Percentiles rank a stretch among this genome's conserved stretches.
phyloP scores from a whole-genome alignment of 2,329 filamentous ascomycete genomes.

The Penicillium sp. region DNA sequence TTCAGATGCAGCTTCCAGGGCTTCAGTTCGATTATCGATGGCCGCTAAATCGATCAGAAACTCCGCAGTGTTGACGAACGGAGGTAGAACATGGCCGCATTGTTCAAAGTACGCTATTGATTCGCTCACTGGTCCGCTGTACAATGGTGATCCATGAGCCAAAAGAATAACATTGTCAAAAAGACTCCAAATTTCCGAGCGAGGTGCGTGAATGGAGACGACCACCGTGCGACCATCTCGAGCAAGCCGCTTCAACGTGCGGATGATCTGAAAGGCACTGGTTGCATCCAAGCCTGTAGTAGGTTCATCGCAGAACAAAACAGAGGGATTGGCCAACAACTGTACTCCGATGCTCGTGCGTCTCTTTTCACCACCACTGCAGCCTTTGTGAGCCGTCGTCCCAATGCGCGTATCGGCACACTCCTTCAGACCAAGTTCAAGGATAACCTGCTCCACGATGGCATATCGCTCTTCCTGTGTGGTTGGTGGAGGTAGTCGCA shows the following conservation, averaged over 20 bases:
- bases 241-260: slow-evolving; percentile 64
- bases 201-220: slow-evolving; percentile 70
- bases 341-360: slow-evolving; percentile 73
- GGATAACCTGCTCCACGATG: slow-evolving; percentile 70
- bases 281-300: slow-evolving; percentile 70
- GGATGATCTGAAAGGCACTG: slow-evolving; percentile 67
- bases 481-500: slow-evolving; percentile 61
- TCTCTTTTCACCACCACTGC: slow-evolving; percentile 73
- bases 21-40: slow-evolving; percentile 64
- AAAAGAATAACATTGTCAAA: slow-evolving; percentile 69
- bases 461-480: slow-evolving; percentile 54
- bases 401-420: slow-evolving; percentile 71
- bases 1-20: slow-evolving; percentile 57
- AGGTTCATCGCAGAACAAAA: slow-evolving; percentile 73
- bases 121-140: slow-evolving; percentile 55
- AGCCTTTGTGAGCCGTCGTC: slow-evolving; percentile 65
- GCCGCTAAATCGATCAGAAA: slow-evolving; percentile 70
- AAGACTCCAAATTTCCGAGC: slow-evolving; percentile 73
- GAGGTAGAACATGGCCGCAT: slow-evolving; percentile 58
- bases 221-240: slow-evolving; percentile 65
- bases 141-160: slow-evolving; percentile 62
- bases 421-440: slow-evolving; percentile 70
- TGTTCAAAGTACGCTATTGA: slow-evolving; percentile 61
- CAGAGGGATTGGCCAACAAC: slow-evolving; percentile 70
- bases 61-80: slow-evolving; percentile 73